A percentile compares a stretch with the other conserved stretches of the same genome.
Conservation (phyloP, 768 basidiomycete genomes). For the Coprinellus aureogranulatus region DNA sequence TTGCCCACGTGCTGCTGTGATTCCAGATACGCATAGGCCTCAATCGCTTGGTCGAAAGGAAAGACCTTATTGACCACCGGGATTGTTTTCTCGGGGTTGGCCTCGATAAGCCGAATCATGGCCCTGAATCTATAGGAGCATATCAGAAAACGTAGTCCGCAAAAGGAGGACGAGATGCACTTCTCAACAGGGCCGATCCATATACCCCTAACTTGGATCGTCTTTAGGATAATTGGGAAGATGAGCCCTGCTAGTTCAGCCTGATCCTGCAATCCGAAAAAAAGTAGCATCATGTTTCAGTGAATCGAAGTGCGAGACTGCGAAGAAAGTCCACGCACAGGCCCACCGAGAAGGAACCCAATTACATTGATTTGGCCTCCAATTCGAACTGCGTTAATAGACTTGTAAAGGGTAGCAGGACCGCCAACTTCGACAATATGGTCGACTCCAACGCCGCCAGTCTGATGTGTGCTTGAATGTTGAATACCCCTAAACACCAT, state of each 20-base stretch:
- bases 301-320: not conserved
- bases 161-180: too few relatives aligned
- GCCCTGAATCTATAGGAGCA: slow-evolving; percentile 47
- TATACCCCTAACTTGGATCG: slow-evolving; percentile 47
- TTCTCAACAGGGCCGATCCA: slow-evolving; percentile 46
- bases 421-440: slow-evolving; percentile 42
- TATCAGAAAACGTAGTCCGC: too few relatives aligned
- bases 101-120: slow-evolving; percentile 45
- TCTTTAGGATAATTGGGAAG: slow-evolving; percentile 20
- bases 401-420: slow-evolving; percentile 41
- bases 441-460: slow-evolving; percentile 30
- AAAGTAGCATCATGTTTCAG: too few relatives aligned
- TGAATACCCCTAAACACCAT: not conserved
- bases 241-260: not conserved
- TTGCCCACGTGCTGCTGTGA: slow-evolving; percentile 59
- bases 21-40: slow-evolving; percentile 51
- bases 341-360: slow-evolving; percentile 40
- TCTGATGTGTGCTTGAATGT: slow-evolving; percentile 21
- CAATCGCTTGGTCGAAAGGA: slow-evolving; percentile 46
- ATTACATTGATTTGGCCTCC: slow-evolving; percentile 45
- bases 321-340: not conserved
- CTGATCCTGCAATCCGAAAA: too few relatives aligned
- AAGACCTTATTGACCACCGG: slow-evolving; percentile 59
- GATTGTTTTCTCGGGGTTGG: slow-evolving; percentile 36
- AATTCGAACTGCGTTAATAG: slow-evolving; percentile 30